Evolutionary conservation across 1,284 basidiomycete species (phyloP).

Genomic region (Cryptococcus neoformans): DNA sequence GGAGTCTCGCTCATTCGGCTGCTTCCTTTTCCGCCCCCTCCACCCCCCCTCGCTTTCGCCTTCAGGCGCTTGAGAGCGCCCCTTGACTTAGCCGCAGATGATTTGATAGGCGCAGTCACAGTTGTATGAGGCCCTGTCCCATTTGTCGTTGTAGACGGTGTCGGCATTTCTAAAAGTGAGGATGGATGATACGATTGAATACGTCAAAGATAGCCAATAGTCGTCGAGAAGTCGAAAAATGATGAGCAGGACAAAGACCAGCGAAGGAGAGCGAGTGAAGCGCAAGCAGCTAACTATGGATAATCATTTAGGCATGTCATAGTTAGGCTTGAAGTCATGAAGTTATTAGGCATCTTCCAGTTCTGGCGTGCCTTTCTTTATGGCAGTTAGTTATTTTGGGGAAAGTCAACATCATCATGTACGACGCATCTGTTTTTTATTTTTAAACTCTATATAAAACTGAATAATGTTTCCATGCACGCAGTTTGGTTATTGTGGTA

Average conservation of each 20-base stretch:
- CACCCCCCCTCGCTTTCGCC: conserved; percentile 34
- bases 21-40: conserved; percentile 5
- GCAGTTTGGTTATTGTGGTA: too few relatives aligned
- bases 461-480: too few relatives aligned
- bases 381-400: too few relatives aligned
- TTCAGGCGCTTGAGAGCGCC: conserved; percentile 44
- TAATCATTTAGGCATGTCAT: not conserved
- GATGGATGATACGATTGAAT: not conserved
- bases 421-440: too few relatives aligned
- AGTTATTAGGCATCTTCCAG: not conserved
- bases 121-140: conserved; percentile 22
- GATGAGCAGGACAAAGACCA: not conserved
- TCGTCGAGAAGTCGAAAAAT: not conserved
- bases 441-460: too few relatives aligned
- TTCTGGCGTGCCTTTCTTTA: too few relatives aligned
- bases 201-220: not conserved
- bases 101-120: conserved; percentile 22
- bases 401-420: too few relatives aligned
- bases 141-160: conserved; percentile 17
- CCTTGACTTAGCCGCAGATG: conserved; percentile 36
- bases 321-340: not conserved
- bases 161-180: conserved; percentile 10
- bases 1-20: conserved; percentile 24
- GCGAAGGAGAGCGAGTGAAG: not conserved
- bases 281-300: not conserved